Evolutionary conservation across 2,329 filamentous ascomycete genomes (phyloP), one percentile per base, ranked within the genome.

Genomic region (Penicillium hordei): DNA sequence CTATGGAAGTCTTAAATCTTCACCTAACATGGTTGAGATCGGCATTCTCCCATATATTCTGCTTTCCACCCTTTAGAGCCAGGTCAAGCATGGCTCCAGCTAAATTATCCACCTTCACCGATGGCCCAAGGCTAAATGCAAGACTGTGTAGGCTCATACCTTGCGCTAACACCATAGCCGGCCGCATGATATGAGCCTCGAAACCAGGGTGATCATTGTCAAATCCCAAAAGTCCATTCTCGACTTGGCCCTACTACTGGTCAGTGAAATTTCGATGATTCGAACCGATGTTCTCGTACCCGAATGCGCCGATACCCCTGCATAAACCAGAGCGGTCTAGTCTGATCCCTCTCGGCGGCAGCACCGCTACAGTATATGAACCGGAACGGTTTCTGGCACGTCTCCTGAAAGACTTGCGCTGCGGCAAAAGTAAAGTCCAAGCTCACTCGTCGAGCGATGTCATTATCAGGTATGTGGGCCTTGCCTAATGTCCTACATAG

Each of bases 361-460:
- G 52, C 52, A 4, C 63, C 61, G 27, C 64, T 66, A 10, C 63
- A 50, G 57, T 65, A 66, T 5, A 66, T 48, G 36, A 66, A 66
- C 17, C 61, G 52, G 27, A 66, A 64, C 12, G 58, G 48, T 25
- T 56, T 53, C 25, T 50, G 19, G 29, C 57, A 54, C 3, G 13
- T 29, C 13, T 62, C 55, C 13, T 57, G 45, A 12, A 62, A 51
- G 2, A 53, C 36, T 36, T 34, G 39, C 1, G 45, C 55, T 23
- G 58, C 60, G 4, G 58, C 17, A 1, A 54, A 33, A 1, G 60
- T 60, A n/a, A 60, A 60, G 2, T 56, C 60, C 15, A 62, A 21
- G 34, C 40, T 60, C 12, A 62, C 45, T 8, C 40, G 58, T 19
- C 48, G 58, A n/a, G 60, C 48, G 2, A 36, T 49, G 10, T 49